phyloP scores from a whole-genome alignment of 2,329 filamentous ascomycete genomes.

The Geosmithia morbida region DNA sequence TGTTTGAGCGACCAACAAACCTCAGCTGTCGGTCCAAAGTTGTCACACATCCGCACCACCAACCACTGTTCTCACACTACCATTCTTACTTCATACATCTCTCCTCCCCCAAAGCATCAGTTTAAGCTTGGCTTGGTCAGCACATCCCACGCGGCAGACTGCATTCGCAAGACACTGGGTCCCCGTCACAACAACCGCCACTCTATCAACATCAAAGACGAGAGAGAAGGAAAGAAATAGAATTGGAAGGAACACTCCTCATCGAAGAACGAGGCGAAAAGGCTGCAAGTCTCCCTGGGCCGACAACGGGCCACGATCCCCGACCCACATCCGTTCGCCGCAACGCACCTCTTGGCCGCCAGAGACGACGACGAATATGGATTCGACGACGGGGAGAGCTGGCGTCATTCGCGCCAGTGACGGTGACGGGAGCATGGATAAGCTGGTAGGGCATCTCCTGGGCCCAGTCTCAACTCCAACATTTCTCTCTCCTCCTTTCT shows the following conservation, averaged over 20 bases:
- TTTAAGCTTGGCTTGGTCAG: too few relatives aligned
- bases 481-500: not conserved
- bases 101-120: too few relatives aligned
- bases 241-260: not conserved
- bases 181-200: too few relatives aligned
- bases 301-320: not conserved
- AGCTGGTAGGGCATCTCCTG: constrained; percentile 29
- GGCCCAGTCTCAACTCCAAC: not conserved
- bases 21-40: too few relatives aligned
- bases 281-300: not conserved
- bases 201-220: too few relatives aligned
- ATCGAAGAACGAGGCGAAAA: not conserved
- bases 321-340: not conserved
- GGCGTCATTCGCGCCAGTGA: constrained; percentile 40
- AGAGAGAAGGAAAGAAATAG: too few relatives aligned
- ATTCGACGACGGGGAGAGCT: constrained; percentile 35
- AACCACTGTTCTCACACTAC: too few relatives aligned
- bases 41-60: too few relatives aligned
- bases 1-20: too few relatives aligned
- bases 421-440: constrained; percentile 38
- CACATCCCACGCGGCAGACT: too few relatives aligned
- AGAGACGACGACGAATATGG: constrained; percentile 12
- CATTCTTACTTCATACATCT: too few relatives aligned
- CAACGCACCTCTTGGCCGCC: not conserved
- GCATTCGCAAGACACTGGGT: too few relatives aligned